Evolutionary conservation across 2,329 filamentous ascomycete species (phyloP), one percentile per base, ranked within the genome.

Genomic region (Emydomyces testavorans): DNA sequence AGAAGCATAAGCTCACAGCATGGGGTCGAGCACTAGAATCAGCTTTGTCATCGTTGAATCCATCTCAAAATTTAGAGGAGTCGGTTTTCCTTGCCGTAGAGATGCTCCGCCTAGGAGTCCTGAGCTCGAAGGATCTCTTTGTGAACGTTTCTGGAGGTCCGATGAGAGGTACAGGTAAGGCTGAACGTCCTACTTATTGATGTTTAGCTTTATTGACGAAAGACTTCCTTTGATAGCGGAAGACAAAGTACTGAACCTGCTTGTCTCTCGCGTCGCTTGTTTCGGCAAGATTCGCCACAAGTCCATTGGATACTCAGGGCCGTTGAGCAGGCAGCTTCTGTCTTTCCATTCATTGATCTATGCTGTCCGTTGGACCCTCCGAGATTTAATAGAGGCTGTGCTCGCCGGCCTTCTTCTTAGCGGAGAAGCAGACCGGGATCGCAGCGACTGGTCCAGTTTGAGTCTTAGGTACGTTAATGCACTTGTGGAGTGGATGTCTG

Each of bases 301-400:
- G 57, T 75, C 77, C 2, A 89, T 90, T 56, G 92, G 92, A 24
- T 98, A 95, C 66, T 95, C 90, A 1, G 92, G 92, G 0, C 90
- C 92, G 1, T 75, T 98, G 1, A 94, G 88, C 71, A 83, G 92
- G 65, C 88, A 90, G 56, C 74, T 95, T 45, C 74, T 98, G 35
- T 82, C 80, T 21, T 98, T 89, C 71, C 84, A 87, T 52, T 89
- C 87, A 1, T 74, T 96, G 50, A 80, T 87, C 34, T 82, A 82
- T 1, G 79, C 85, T 34, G 81, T 95, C 20, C 83, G 89, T 32
- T 79, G 83, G 54, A 79, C 81, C 28, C 74, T 94, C 54, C 79
- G 92, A 40, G 88, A 94, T 62, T 69, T 96, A 29, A 70, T 92
- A 11, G 92, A 98, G 66, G 83, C 87, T 35, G 78, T 90, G 53